A percentile compares a stretch with the other conserved stretches of the same genome.
phyloP scores from a whole-genome alignment of 1,139 yeast genomes.

The Blastobotrys indianensis region DNA sequence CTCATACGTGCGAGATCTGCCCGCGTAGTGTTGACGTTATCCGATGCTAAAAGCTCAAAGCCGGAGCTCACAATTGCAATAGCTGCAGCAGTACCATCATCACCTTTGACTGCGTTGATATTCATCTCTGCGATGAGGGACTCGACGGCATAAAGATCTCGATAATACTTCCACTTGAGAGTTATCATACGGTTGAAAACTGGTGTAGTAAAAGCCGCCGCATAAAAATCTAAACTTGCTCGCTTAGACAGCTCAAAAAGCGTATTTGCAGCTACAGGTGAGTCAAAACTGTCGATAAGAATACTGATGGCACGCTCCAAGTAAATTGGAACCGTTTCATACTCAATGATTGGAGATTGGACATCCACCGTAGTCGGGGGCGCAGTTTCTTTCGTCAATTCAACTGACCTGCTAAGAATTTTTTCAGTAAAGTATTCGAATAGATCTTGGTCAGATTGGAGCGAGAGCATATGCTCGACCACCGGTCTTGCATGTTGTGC shows the following conservation, averaged over 20 bases:
- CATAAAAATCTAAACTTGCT: slow-evolving; percentile 34
- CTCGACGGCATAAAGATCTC: slow-evolving; percentile 36
- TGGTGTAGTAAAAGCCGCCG: slow-evolving; percentile 37
- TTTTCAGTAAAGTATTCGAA: slow-evolving; percentile 21
- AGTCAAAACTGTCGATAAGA: slow-evolving; percentile 29
- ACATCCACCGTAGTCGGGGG: slow-evolving; percentile 17
- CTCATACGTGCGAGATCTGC: slow-evolving; percentile 32
- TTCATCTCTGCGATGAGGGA: slow-evolving; percentile 38
- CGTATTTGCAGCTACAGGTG: slow-evolving; percentile 37
- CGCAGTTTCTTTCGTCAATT: slow-evolving; percentile 5
- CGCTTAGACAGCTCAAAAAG: slow-evolving; percentile 37
- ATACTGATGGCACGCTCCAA: slow-evolving; percentile 25
- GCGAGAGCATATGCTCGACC: slow-evolving; percentile 22
- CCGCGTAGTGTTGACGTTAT: slow-evolving; percentile 31
- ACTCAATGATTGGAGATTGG: slow-evolving; percentile 16
- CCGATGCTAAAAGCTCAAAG: slow-evolving; percentile 3
- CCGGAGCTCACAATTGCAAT: slow-evolving; percentile 2
- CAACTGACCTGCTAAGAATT: slow-evolving; percentile 16
- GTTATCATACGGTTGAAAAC: slow-evolving; percentile 38
- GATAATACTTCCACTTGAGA: slow-evolving; percentile 37
- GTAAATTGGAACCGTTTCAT: slow-evolving; percentile 17
- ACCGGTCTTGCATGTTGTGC: slow-evolving; percentile 16
- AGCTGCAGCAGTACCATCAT: slow-evolving; percentile 31
- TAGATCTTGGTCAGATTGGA: slow-evolving; percentile 28
- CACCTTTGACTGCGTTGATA: slow-evolving; percentile 40